These are phyloP conservation scores for Parastagonospora nodorum DNA, from an alignment of 2,329 filamentous ascomycete genomes.

Conservation along the genomic window DNA sequence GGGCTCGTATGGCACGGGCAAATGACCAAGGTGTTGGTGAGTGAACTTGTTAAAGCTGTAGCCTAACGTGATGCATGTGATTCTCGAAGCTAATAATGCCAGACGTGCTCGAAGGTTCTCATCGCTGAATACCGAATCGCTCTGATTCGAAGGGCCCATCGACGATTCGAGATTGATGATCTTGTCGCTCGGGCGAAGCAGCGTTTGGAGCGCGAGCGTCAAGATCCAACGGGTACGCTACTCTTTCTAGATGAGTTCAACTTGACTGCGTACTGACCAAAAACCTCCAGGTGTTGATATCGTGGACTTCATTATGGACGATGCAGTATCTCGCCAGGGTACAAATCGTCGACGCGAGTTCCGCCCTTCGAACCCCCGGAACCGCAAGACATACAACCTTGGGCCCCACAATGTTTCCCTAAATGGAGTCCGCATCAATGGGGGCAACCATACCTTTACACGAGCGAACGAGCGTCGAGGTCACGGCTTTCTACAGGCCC, in stretches of 20 bases:
- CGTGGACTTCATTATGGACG: conserved; percentile 35
- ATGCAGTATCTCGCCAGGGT: conserved; percentile 1
- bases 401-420: neutral
- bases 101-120: conserved; percentile 37
- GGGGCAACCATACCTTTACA: neutral
- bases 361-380: neutral
- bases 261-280: neutral
- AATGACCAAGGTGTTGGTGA: conserved; percentile 32
- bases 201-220: conserved; percentile 24
- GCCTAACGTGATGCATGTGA: neutral
- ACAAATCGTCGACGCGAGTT: neutral
- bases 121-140: conserved; percentile 23
- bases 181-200: conserved; percentile 17
- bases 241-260: neutral
- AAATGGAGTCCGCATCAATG: neutral
- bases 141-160: conserved; percentile 20
- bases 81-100: too few relatives aligned
- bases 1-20: conserved; percentile 32
- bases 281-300: conserved; percentile 23
- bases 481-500: conserved; percentile 1
- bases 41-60: neutral
- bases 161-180: conserved; percentile 22
- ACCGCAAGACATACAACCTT: neutral
- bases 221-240: conserved; percentile 13
- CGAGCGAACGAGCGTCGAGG: neutral